Base-by-base conservation (phyloP, 805 yeast species). In the Saccharomycopsis fibuligera region DNA sequence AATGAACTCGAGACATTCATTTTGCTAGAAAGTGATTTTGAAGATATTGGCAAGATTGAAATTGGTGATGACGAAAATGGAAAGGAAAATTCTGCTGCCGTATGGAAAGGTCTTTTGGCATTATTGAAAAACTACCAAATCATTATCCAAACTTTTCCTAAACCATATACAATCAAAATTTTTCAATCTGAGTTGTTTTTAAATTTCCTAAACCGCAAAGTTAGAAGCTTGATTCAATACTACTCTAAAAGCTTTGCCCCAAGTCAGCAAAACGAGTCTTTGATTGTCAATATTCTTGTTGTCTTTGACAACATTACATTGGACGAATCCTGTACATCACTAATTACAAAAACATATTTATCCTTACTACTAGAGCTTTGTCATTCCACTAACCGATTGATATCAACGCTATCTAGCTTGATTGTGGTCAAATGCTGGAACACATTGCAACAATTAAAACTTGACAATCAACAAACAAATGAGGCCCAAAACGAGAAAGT, bases 341-440 rank as follows among this genome's bases (percentile, higher is more conserved):
- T 35, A 21, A 52, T 52, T 12, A 14, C 49, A 1, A 37, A 49
- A 2, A 45, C 42, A 14, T 49, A 52, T 31, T 29, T 52, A 12
- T 4, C 35, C 14, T 36, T 52, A 14, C 9, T 52, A 5, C 6
- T 46, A 24, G 36, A 49, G n/a, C 25, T 52, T 24, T 23, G 25
- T 12, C 16, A 17, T 21, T 25, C 36, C 1, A 16, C 30, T 2
- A 39, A 30, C 9, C 14, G 17, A 6, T 10, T 9, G 3, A 21
- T 14, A 23, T 3, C n/a, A 4, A 27, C 45, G 24, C 40, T 52
- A 12, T 35, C 55, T 9, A 40, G 47, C 10, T 40, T 52, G 40
- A 21, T 52, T 17, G 17, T 46, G 12, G 41, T 52, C 12, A 48
- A 49, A 36, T 49, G 55, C 25, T 52, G 55, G 55, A 52, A 52